Percentiles rank a stretch among this genome's conserved stretches.
phyloP scores from a whole-genome alignment of 352 stramenopile genomes.

The Phytophthora multivora region DNA sequence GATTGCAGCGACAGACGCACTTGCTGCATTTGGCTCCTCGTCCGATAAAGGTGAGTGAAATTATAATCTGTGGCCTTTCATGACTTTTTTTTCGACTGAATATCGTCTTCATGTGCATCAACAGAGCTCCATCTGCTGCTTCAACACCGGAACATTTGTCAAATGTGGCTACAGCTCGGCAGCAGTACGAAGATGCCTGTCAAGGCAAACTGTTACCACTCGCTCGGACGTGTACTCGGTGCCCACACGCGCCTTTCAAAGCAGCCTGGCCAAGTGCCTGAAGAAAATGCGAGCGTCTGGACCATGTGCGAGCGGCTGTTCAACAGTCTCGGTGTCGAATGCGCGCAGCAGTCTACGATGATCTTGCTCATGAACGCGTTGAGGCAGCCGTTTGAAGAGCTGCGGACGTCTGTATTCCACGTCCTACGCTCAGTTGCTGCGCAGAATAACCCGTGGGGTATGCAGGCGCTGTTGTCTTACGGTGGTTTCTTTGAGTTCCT shows the following conservation, averaged over 20 bases:
- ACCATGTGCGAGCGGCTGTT: slow-evolving; percentile 70
- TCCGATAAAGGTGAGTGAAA: slow-evolving; percentile 71
- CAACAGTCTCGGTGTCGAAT: slow-evolving; percentile 59
- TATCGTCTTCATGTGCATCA: slow-evolving; percentile 1
- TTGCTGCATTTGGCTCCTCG: slow-evolving; percentile 78
- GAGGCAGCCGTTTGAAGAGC: slow-evolving; percentile 83
- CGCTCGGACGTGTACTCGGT: slow-evolving; percentile 61
- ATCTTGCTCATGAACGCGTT: slow-evolving; percentile 74
- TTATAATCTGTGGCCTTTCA: background rate
- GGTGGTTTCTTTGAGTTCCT: slow-evolving; percentile 88
- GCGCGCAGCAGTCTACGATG: slow-evolving; percentile 60
- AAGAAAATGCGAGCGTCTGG: slow-evolving; percentile 72
- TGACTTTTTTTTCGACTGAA: background rate
- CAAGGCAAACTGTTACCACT: slow-evolving; percentile 80
- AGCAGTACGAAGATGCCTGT: slow-evolving; percentile 69
- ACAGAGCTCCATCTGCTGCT: slow-evolving; percentile 74
- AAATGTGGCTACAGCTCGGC: slow-evolving; percentile 60
- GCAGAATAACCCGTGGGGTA: slow-evolving; percentile 81
- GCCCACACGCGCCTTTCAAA: slow-evolving; percentile 50
- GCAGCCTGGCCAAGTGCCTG: slow-evolving; percentile 37
- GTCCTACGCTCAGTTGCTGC: slow-evolving; percentile 78
- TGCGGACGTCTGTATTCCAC: slow-evolving; percentile 77
- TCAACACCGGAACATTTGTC: slow-evolving; percentile 70
- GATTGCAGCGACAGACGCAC: slow-evolving; percentile 85
- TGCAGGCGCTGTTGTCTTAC: slow-evolving; percentile 69